These are phyloP conservation scores for Tolypocladium sp. DNA, from an alignment of 2,329 filamentous ascomycete species.

Conservation along the genomic window DNA sequence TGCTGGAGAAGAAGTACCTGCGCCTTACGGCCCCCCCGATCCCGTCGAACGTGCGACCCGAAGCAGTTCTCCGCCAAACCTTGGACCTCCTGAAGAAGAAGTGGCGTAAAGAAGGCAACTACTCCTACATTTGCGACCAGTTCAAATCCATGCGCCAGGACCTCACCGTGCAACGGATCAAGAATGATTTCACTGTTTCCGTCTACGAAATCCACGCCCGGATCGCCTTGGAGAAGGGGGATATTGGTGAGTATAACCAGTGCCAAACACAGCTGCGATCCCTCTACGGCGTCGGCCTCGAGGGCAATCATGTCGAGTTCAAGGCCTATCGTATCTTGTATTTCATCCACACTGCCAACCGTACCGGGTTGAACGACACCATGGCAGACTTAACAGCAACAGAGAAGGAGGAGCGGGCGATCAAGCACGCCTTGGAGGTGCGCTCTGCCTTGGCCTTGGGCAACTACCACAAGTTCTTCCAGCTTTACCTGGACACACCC, in stretches of 20 bases:
- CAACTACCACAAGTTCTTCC: conserved; percentile 98
- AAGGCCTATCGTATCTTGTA: conserved; percentile 99
- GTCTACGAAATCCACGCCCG: conserved; percentile 97
- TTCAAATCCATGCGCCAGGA: conserved; percentile 98
- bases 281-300: conserved; percentile 77
- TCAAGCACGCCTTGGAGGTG: conserved; percentile 87
- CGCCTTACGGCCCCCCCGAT: conserved; percentile 86
- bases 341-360: conserved; percentile 98
- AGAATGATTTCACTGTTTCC: conserved; percentile 89
- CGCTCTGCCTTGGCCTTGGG: conserved; percentile 85
- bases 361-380: conserved; percentile 94
- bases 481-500: conserved; percentile 84
- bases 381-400: conserved; percentile 96
- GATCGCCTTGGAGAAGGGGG: conserved; percentile 94
- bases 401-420: conserved; percentile 79
- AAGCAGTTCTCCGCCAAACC: conserved; percentile 70
- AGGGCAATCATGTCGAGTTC: conserved; percentile 89
- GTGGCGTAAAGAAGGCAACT: conserved; percentile 90
- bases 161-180: conserved; percentile 93
- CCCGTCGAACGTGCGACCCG: conserved; percentile 78
- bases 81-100: conserved; percentile 86
- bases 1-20: conserved; percentile 88
- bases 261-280: conserved; percentile 96
- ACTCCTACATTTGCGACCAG: conserved; percentile 96
- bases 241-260: conserved; percentile 99